Conservation (phyloP, 208 protist genomes). For the Naegleria gruberi region DNA sequence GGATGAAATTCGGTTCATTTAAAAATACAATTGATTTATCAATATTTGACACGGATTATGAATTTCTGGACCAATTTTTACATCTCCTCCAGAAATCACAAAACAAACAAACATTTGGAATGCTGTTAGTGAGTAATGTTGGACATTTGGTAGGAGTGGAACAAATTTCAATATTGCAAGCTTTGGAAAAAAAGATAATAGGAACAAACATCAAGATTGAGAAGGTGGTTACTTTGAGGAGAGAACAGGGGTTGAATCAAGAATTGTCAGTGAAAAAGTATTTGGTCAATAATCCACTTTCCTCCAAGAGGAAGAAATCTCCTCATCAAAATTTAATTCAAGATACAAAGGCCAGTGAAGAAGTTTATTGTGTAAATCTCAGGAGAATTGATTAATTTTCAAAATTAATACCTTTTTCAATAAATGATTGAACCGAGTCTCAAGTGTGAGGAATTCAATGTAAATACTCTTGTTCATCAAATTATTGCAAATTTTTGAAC, state of each 20-base stretch:
- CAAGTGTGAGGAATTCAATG: too few species aligned
- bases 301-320: background rate
- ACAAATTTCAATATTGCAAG: background rate
- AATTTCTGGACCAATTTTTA: background rate
- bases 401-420: too few species aligned
- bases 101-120: background rate
- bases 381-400: too few species aligned
- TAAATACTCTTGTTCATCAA: too few species aligned
- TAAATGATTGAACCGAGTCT: too few species aligned
- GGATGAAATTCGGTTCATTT: background rate
- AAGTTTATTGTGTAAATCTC: background rate
- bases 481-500: too few species aligned
- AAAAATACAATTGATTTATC: background rate
- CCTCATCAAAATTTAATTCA: background rate
- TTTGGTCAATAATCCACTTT: background rate
- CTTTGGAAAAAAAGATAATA: background rate
- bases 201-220: background rate
- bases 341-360: background rate
- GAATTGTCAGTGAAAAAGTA: background rate
- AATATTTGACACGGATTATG: background rate
- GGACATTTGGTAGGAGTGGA: background rate
- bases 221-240: background rate
- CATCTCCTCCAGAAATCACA: background rate
- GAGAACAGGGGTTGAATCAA: background rate
- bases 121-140: background rate